phyloP scores from a whole-genome alignment of 106 monocot genomes.

The Triglochin maritima region DNA sequence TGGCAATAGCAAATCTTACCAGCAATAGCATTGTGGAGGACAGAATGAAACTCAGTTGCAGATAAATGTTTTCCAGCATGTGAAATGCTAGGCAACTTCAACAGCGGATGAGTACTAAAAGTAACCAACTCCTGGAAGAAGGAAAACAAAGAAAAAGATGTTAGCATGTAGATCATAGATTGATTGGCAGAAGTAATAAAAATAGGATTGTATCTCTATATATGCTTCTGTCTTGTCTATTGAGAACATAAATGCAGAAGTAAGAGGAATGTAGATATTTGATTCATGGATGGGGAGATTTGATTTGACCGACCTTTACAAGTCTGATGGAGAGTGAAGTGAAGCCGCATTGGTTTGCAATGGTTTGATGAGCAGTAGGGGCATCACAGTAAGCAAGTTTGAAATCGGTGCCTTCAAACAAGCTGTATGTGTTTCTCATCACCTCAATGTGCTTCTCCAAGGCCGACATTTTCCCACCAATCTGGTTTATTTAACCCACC shows the following conservation, averaged over 20 bases:
- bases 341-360: conserved; percentile 77
- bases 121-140: conserved; percentile 73
- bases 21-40: conserved; percentile 50
- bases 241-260: neutral
- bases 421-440: conserved; percentile 27
- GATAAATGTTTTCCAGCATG: conserved; percentile 84
- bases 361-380: conserved; percentile 41
- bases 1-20: conserved; percentile 12
- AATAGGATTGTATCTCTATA: no score
- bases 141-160: neutral
- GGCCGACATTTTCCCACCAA: conserved; percentile 73
- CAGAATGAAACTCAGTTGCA: conserved; percentile 64
- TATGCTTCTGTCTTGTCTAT: no score
- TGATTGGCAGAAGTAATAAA: neutral
- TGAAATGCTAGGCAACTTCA: conserved; percentile 49
- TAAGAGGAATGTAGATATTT: neutral
- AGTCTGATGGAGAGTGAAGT: conserved; percentile 63
- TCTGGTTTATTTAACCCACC: conserved; percentile 13
- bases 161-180: neutral
- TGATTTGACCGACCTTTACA: conserved; percentile 48
- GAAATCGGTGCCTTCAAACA: conserved; percentile 92
- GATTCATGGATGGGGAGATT: neutral
- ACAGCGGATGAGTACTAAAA: conserved; percentile 47
- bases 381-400: conserved; percentile 65
- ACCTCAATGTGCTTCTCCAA: conserved; percentile 71